These are phyloP conservation scores for Fusarium sp. DNA, from an alignment of 2,329 filamentous ascomycete genomes.

Conservation along the genomic window DNA sequence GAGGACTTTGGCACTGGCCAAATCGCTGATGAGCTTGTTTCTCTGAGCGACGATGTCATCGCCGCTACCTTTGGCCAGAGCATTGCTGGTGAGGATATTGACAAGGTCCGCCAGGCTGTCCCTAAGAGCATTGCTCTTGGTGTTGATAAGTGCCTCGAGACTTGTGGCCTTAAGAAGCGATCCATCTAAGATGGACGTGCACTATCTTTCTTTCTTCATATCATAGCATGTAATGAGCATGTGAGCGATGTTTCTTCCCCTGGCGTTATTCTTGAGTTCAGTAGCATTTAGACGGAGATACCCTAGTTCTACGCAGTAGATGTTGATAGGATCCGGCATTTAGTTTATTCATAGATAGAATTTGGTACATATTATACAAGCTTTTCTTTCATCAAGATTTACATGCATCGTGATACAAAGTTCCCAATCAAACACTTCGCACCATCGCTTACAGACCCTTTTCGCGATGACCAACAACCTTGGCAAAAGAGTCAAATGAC, in stretches of 20 bases:
- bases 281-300: constrained; percentile 8
- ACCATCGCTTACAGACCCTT: constrained; percentile 54
- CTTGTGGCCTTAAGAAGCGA: constrained; percentile 55
- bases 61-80: constrained; percentile 59
- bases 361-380: constrained; percentile 4
- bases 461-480: constrained; percentile 66
- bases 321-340: constrained; percentile 1
- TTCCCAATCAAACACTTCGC: not conserved
- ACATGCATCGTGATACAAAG: constrained; percentile 19
- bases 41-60: constrained; percentile 59
- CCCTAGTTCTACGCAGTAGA: constrained; percentile 1
- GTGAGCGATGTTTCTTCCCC: not conserved
- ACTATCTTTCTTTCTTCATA: not conserved
- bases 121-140: constrained; percentile 64
- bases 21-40: constrained; percentile 62
- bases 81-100: constrained; percentile 60
- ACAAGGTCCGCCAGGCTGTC: constrained; percentile 54
- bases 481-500: constrained; percentile 68
- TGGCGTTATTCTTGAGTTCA: constrained; percentile 14
- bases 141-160: constrained; percentile 62
- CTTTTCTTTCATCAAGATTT: not conserved
- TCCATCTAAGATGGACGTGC: constrained; percentile 22
- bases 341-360: not conserved
- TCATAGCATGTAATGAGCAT: not conserved
- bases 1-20: constrained; percentile 66